These are phyloP conservation scores for Volvox carteri DNA, from an alignment of 163 green algal genomes.

Conservation along the genomic window DNA sequence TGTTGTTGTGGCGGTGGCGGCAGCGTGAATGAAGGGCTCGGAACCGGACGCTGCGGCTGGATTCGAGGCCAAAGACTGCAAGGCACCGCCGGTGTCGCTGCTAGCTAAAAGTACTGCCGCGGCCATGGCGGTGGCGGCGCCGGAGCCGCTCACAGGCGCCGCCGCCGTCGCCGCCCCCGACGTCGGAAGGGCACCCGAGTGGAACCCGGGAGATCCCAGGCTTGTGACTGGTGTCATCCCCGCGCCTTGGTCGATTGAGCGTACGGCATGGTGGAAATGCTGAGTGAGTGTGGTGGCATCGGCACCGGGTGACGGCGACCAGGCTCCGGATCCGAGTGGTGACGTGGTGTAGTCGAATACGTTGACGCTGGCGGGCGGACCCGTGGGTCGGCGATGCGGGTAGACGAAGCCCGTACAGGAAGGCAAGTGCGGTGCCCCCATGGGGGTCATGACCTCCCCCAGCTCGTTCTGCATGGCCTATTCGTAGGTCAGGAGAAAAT, in stretches of 20 bases:
- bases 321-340: background rate
- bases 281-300: background rate
- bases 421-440: slow-evolving; percentile 1
- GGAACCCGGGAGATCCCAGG: background rate
- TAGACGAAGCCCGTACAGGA: background rate
- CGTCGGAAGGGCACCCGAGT: too few relatives aligned
- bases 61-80: too few relatives aligned
- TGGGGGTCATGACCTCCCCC: slow-evolving; percentile 31
- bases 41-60: too few relatives aligned
- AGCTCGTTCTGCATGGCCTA: background rate
- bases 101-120: too few relatives aligned
- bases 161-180: too few relatives aligned
- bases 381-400: slow-evolving; percentile 28
- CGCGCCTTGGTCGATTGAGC: background rate
- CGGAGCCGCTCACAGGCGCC: too few relatives aligned
- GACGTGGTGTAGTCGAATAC: background rate
- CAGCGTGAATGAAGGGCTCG: background rate
- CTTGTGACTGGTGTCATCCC: background rate
- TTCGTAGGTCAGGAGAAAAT: too few relatives aligned
- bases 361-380: background rate
- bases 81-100: too few relatives aligned
- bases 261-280: background rate
- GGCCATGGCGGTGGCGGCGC: too few relatives aligned
- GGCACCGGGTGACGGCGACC: background rate
- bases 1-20: background rate